A percentile compares a stretch with the other conserved stretches of the same genome.
phyloP scores from a whole-genome alignment of 192 early-diverging fungal genomes.

The Obelidium mucronatum region DNA sequence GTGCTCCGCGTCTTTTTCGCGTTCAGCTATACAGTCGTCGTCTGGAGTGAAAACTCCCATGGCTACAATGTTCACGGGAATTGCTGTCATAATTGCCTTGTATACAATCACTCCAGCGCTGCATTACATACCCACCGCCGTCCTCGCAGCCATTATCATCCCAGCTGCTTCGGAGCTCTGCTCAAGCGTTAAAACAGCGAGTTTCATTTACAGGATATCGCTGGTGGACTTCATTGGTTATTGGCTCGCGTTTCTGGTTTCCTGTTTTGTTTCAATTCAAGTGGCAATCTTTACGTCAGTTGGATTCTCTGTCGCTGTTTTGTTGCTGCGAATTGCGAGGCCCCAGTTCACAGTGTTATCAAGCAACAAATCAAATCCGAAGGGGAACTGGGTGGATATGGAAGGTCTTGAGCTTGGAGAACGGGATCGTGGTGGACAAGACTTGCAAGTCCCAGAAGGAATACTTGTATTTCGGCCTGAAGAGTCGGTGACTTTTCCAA shows the following conservation, averaged over 20 bases:
- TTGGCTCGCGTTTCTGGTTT: constrained; percentile 59
- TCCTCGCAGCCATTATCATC: constrained; percentile 84
- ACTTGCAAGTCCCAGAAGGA: constrained; percentile 54
- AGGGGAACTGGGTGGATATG: constrained; percentile 46
- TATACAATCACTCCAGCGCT: constrained; percentile 84
- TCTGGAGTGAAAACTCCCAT: constrained; percentile 86
- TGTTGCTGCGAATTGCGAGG: constrained; percentile 79
- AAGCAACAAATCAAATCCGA: neutral
- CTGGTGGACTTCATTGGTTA: constrained; percentile 61
- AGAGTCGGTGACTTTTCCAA: constrained; percentile 75
- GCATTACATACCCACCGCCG: constrained; percentile 83
- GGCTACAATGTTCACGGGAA: constrained; percentile 77
- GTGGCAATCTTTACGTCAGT: constrained; percentile 83
- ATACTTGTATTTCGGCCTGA: constrained; percentile 75
- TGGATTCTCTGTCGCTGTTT: constrained; percentile 71
- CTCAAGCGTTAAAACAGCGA: constrained; percentile 60
- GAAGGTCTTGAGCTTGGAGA: constrained; percentile 22
- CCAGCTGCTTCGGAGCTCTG: constrained; percentile 83
- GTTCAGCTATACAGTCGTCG: constrained; percentile 88
- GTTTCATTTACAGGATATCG: constrained; percentile 44
- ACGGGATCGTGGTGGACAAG: neutral
- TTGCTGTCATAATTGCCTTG: constrained; percentile 83
- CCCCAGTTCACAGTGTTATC: constrained; percentile 61
- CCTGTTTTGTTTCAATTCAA: constrained; percentile 74
- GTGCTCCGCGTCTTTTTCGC: constrained; percentile 92